Evolutionary conservation across 176 grass and related monocot genomes (phyloP), one percentile per base, ranked within the genome.

Genomic region (Paspalum notatum): DNA sequence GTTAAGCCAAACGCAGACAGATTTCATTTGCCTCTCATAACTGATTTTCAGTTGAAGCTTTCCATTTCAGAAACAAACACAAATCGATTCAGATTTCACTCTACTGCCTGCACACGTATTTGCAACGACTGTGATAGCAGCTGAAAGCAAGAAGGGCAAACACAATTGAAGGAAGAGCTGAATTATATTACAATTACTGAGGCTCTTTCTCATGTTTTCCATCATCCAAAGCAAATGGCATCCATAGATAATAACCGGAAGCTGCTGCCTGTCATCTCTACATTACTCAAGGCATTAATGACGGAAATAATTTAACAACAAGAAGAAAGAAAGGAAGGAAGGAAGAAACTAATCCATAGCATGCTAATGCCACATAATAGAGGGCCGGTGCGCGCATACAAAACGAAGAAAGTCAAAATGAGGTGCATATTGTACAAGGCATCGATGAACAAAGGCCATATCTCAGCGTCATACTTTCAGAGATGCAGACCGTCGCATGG

Each of bases 141-240:
- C 32, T 43, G 54, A 51, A 42, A 51, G 14, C 11, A 60, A 25
- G 60, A 72, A 42, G 41, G 20, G 73, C 24, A 40, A 14, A 66
- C 42, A 65, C 11, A 55, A 63, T 17, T 70, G 26, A 85, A 76
- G 44, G 53, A 80, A 81, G 83, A 78, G 79, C 88, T 79, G 24
- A 72, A 77, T 72, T 85, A 85, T 85, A 82, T 86, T 90, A 86
- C 72, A 86, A 38, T 82, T 86, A 78, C 88, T 82, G 45, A 78
- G 51, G 87, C 71, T 81, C 66, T 13, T 81, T 70, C 71, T 70
- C 71, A 77, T 72, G 48, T 74, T 85, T 85, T 82, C 65, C 78
- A 85, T 81, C 41, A 50, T 56, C 26, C 66, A 72, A 59, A 77
- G 68, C 78, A 89, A 73, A 89, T 72, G 43, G 69, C 79, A 73